Conservation (phyloP, 768 basidiomycete species). For the Podaxis sp. region DNA sequence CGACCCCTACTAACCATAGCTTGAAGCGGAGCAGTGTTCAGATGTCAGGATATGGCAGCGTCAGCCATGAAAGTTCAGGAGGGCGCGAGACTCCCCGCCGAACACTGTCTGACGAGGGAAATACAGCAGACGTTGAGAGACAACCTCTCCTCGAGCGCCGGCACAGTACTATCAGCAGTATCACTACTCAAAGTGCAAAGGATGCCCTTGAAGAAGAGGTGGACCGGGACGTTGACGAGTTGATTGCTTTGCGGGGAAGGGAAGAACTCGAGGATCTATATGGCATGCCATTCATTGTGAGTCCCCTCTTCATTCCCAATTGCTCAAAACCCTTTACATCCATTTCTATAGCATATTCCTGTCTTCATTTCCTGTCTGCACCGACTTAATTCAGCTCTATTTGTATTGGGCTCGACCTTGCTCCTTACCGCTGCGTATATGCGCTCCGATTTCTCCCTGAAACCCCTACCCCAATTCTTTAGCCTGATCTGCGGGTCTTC, state of each 20-base stretch:
- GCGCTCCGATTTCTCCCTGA: slow-evolving; percentile 40
- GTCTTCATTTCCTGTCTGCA: slow-evolving; percentile 78
- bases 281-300: slow-evolving; percentile 74
- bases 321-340: slow-evolving; percentile 11
- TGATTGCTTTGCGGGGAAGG: slow-evolving; percentile 60
- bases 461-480: slow-evolving; percentile 14
- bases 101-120: background rate
- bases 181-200: slow-evolving; percentile 1
- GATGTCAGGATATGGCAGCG: slow-evolving; percentile 3
- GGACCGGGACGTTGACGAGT: slow-evolving; percentile 64
- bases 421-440: slow-evolving; percentile 62
- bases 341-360: slow-evolving; percentile 52
- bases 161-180: background rate
- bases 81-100: background rate
- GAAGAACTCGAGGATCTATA: slow-evolving; percentile 81
- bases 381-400: slow-evolving; percentile 69
- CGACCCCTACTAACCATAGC: background rate
- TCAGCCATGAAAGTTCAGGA: background rate
- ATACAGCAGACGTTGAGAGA: slow-evolving; percentile 26
- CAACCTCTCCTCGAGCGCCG: slow-evolving; percentile 30
- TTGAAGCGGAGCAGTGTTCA: background rate
- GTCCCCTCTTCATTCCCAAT: slow-evolving; percentile 27
- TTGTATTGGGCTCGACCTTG: slow-evolving; percentile 66
- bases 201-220: slow-evolving; percentile 36
- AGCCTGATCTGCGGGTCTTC: background rate